Evolutionary conservation across 257 asterid genomes (phyloP).

Genomic region (Rauvolfia tetraphylla): DNA sequence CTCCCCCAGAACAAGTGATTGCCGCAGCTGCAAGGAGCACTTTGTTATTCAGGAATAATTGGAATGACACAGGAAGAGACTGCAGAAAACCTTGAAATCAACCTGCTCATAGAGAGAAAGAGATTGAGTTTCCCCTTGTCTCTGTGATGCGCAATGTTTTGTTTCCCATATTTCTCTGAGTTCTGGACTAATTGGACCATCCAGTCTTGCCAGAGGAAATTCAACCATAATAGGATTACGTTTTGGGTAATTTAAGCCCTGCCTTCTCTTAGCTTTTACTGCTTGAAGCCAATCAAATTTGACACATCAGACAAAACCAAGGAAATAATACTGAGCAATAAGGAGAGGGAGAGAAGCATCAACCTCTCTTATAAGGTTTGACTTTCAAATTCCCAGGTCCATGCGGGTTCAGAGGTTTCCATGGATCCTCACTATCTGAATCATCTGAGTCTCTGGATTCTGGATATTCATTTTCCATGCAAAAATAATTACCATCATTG

Average conservation of each 20-base stretch:
- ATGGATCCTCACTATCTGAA: slow-evolving; percentile 68
- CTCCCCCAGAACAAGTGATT: slow-evolving; percentile 56
- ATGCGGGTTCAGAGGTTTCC: slow-evolving; percentile 96
- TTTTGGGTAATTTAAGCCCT: slow-evolving; percentile 38
- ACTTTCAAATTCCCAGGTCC: slow-evolving; percentile 82
- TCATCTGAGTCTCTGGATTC: slow-evolving; percentile 45
- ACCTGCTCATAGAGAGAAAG: slow-evolving; percentile 73
- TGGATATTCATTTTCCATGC: slow-evolving; percentile 40
- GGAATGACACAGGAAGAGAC: neutral
- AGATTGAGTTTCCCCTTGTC: slow-evolving; percentile 34
- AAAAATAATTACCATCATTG: slow-evolving; percentile 34
- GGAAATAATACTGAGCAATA: neutral
- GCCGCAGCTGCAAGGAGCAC: slow-evolving; percentile 64
- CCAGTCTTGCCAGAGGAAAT: slow-evolving; percentile 73
- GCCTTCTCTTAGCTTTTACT: slow-evolving; percentile 55
- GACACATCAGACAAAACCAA: neutral
- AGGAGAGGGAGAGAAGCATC: slow-evolving; percentile 2
- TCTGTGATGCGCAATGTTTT: slow-evolving; percentile 32
- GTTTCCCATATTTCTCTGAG: slow-evolving; percentile 69
- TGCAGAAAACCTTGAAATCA: slow-evolving; percentile 3
- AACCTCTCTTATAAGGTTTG: slow-evolving; percentile 71
- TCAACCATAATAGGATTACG: slow-evolving; percentile 38
- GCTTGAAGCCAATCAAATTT: slow-evolving; percentile 31
- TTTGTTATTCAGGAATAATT: neutral
- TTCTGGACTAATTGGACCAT: slow-evolving; percentile 58